Evolutionary conservation across 148 eudicot genomes (phyloP).

Genomic region (Selenicereus undatus): DNA sequence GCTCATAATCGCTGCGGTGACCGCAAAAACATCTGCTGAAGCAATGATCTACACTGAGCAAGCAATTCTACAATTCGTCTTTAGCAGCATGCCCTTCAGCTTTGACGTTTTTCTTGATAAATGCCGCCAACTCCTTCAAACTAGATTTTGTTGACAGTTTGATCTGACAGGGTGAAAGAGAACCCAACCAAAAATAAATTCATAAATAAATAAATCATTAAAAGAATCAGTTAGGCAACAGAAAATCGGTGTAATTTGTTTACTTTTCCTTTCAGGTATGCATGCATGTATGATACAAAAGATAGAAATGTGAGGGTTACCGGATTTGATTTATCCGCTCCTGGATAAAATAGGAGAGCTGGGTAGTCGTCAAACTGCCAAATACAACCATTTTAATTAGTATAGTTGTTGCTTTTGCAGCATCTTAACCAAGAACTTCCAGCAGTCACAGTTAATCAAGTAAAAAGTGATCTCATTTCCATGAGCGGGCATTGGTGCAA

Average conservation of each 20-base stretch:
- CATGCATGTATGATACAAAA: background rate
- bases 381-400: background rate
- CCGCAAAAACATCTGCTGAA: background rate
- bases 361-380: slow-evolving; percentile 78
- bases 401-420: background rate
- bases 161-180: slow-evolving; percentile 38
- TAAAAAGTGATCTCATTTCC: background rate
- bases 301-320: slow-evolving; percentile 31
- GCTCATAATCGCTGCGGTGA: background rate
- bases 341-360: slow-evolving; percentile 71
- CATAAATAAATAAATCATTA: background rate
- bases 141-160: slow-evolving; percentile 60
- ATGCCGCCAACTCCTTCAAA: slow-evolving; percentile 72
- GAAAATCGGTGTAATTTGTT: background rate
- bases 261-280: background rate
- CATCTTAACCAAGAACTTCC: background rate
- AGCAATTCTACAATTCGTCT: slow-evolving; percentile 64
- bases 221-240: background rate
- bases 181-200: too few species aligned
- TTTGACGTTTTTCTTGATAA: slow-evolving; percentile 65
- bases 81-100: slow-evolving; percentile 34
- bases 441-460: background rate
- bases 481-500: background rate
- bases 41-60: background rate
- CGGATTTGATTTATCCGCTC: slow-evolving; percentile 61